phyloP scores from a whole-genome alignment of 2,329 filamentous ascomycete genomes.

The Aspergillus tamarii region DNA sequence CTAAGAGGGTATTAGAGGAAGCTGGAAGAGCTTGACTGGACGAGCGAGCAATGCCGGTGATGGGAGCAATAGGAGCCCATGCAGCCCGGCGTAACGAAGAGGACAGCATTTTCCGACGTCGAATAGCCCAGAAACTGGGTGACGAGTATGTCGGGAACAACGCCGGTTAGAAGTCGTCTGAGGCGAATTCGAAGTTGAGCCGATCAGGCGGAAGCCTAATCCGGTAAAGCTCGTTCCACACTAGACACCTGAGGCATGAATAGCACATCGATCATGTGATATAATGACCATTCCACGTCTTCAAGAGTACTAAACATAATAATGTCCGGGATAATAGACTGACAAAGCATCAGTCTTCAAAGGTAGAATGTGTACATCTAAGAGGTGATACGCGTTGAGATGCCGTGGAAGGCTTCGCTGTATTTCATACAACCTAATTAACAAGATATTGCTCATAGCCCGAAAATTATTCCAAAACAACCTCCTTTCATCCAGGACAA shows the following conservation, averaged over 20 bases:
- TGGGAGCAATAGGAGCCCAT: conserved; percentile 39
- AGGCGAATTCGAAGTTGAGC: conserved; percentile 42
- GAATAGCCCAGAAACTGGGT: conserved; percentile 29
- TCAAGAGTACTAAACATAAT: not conserved
- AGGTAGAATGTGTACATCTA: not conserved
- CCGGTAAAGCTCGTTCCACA: conserved; percentile 27
- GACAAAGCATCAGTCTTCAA: not conserved
- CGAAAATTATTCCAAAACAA: not conserved
- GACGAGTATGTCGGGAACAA: conserved; percentile 30
- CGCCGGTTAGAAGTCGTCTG: conserved; percentile 24
- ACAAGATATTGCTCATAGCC: not conserved
- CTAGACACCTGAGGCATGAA: conserved; percentile 28
- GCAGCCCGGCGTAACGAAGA: conserved; percentile 51
- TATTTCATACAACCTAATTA: not conserved
- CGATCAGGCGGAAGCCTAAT: conserved; percentile 37
- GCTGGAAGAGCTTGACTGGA: conserved; percentile 35
- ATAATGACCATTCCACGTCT: not conserved
- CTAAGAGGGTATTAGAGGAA: conserved; percentile 35
- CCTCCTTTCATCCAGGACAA: not conserved
- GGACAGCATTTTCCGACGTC: conserved; percentile 44
- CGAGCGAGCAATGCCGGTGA: conserved; percentile 38
- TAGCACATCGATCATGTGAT: conserved; percentile 11
- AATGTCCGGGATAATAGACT: not conserved
- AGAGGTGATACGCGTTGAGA: not conserved
- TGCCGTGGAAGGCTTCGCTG: not conserved